Evolutionary conservation across 768 basidiomycete species (phyloP).

Genomic region (Mycena polygramma): DNA sequence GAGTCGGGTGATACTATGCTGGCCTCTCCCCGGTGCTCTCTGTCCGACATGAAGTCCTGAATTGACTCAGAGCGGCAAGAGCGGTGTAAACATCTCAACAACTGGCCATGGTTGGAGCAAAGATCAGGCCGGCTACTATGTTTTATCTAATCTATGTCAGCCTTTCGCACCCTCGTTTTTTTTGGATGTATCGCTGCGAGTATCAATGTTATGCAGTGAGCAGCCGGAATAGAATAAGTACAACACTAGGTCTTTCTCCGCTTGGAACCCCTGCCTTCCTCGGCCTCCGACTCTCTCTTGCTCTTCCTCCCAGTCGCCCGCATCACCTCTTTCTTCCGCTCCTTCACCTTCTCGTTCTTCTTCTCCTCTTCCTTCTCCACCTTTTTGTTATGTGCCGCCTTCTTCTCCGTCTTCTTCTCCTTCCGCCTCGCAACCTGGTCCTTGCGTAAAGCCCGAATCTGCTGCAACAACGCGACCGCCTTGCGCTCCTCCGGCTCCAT

Average conservation of each 20-base stretch:
- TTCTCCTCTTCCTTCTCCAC: slow-evolving; percentile 75
- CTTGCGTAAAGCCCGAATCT: slow-evolving; percentile 92
- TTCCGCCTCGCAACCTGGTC: slow-evolving; percentile 84
- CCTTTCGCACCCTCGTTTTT: too few species aligned
- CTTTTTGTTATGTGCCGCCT: slow-evolving; percentile 77
- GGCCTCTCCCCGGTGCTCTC: too few species aligned
- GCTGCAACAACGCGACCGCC: slow-evolving; percentile 91
- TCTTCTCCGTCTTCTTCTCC: slow-evolving; percentile 90
- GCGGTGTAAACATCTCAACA: too few species aligned
- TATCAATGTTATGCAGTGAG: too few species aligned
- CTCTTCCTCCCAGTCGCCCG: slow-evolving; percentile 75
- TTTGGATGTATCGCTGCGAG: too few species aligned
- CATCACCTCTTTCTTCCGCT: slow-evolving; percentile 85
- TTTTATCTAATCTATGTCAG: too few species aligned
- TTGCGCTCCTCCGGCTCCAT: slow-evolving; percentile 96
- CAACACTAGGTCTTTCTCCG: slow-evolving; percentile 57
- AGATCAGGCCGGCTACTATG: too few species aligned
- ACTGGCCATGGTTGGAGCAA: too few species aligned
- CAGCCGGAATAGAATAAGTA: not conserved
- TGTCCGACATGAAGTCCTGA: too few species aligned
- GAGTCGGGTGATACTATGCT: too few species aligned
- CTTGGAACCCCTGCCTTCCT: slow-evolving; percentile 71
- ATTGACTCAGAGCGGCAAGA: too few species aligned
- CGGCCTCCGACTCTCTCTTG: slow-evolving; percentile 72
- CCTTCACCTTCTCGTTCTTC: slow-evolving; percentile 78